These are phyloP conservation scores for Kazachstania bromeliacearum DNA, from an alignment of 805 yeast genomes.

Conservation along the genomic window DNA sequence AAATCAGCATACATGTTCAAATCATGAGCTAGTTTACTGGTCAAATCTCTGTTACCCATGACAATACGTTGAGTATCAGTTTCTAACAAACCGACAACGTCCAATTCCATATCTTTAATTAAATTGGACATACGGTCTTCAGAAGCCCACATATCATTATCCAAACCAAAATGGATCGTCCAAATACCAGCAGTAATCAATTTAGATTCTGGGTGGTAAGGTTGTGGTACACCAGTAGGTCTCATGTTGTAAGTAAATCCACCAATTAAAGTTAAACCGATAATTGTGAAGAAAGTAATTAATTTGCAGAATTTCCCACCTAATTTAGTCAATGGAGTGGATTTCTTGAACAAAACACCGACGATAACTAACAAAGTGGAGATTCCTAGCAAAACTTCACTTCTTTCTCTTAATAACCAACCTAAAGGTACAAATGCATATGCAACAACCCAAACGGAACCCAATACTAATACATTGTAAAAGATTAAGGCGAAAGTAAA, in stretches of 20 bases:
- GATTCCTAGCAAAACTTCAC: slow-evolving; percentile 57
- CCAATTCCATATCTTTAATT: slow-evolving; percentile 77
- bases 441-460: slow-evolving; percentile 95
- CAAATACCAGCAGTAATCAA: slow-evolving; percentile 91
- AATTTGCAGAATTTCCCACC: slow-evolving; percentile 11
- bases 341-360: slow-evolving; percentile 34
- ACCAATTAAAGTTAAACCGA: slow-evolving; percentile 13
- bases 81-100: slow-evolving; percentile 84
- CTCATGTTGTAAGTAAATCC: slow-evolving; percentile 18
- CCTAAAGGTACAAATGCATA: slow-evolving; percentile 98
- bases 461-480: slow-evolving; percentile 51
- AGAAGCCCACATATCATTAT: slow-evolving; percentile 96
- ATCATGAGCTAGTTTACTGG: slow-evolving; percentile 85
- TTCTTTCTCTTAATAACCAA: slow-evolving; percentile 74
- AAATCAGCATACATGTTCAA: slow-evolving; percentile 90
- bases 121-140: slow-evolving; percentile 83
- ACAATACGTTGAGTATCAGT: slow-evolving; percentile 88
- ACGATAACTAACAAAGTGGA: slow-evolving; percentile 45
- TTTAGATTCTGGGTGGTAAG: slow-evolving; percentile 58
- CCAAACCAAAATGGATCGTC: slow-evolving; percentile 96
- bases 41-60: slow-evolving; percentile 91
- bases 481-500: slow-evolving; percentile 42
- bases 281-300: slow-evolving; percentile 12
- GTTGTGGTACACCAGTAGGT: slow-evolving; percentile 44
- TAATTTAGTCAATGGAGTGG: neutral